A percentile compares a stretch with the other conserved stretches of the same genome.
phyloP scores from a whole-genome alignment of 108 stramenopile genomes.

The Cafeteria roenbergensis region DNA sequence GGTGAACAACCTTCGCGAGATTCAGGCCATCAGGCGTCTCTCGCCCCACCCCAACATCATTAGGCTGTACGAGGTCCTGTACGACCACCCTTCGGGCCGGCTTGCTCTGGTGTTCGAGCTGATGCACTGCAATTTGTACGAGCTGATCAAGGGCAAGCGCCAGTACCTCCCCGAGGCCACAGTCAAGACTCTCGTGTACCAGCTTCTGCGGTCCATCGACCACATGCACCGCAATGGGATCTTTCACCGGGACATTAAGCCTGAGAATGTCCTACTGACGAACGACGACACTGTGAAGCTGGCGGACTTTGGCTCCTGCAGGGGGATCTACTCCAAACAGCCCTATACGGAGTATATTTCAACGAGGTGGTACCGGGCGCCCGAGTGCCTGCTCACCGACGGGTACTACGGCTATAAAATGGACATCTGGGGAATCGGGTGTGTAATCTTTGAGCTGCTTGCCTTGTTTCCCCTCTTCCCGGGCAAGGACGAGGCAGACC shows the following conservation, averaged over 20 bases:
- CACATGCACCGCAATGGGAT: slow-evolving; percentile 60
- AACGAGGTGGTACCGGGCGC: slow-evolving; percentile 67
- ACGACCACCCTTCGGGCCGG: slow-evolving; percentile 65
- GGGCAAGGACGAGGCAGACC: slow-evolving; percentile 59
- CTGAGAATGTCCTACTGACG: slow-evolving; percentile 68
- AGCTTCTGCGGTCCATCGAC: slow-evolving; percentile 47
- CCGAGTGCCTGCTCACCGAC: slow-evolving; percentile 61
- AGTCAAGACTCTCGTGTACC: slow-evolving; percentile 45
- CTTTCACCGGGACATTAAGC: slow-evolving; percentile 68
- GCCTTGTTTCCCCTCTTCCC: slow-evolving; percentile 64
- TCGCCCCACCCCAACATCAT: slow-evolving; percentile 66
- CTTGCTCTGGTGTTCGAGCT: slow-evolving; percentile 72
- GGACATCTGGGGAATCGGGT: slow-evolving; percentile 72
- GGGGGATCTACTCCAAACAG: slow-evolving; percentile 59
- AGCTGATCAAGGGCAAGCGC: slow-evolving; percentile 57
- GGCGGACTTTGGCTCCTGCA: slow-evolving; percentile 67
- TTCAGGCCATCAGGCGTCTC: slow-evolving; percentile 63
- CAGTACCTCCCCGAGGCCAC: slow-evolving; percentile 41
- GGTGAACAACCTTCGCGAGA: slow-evolving; percentile 68
- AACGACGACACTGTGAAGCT: slow-evolving; percentile 56
- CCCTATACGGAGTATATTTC: slow-evolving; percentile 74
- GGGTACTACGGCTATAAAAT: slow-evolving; percentile 66
- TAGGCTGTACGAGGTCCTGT: slow-evolving; percentile 64
- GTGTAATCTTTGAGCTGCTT: slow-evolving; percentile 64
- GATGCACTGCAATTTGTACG: slow-evolving; percentile 72